Evolutionary conservation across 192 early-diverging fungal species (phyloP).

Genomic region (Anaeromyces robustus): DNA sequence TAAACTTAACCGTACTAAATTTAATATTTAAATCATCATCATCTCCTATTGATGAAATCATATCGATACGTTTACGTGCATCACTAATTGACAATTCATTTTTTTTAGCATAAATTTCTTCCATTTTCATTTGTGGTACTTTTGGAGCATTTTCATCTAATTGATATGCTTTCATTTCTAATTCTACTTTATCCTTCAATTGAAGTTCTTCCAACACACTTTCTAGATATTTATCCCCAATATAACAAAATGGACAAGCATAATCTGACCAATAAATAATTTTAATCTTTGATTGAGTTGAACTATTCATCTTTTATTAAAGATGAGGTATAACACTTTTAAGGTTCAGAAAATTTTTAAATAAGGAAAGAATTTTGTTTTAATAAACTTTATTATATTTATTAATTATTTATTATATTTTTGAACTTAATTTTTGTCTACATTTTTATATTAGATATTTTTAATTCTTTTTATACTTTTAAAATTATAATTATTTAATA

Average conservation of each 20-base stretch:
- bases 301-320: too few relatives aligned
- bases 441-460: too few relatives aligned
- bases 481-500: too few relatives aligned
- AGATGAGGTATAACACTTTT: too few relatives aligned
- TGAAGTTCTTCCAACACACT: not conserved
- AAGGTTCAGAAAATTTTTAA: too few relatives aligned
- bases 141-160: not conserved
- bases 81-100: not conserved
- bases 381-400: too few relatives aligned
- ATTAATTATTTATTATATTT: too few relatives aligned
- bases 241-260: not conserved
- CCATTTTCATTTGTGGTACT: not conserved
- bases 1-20: not conserved
- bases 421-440: too few relatives aligned
- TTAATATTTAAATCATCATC: not conserved
- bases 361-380: too few relatives aligned
- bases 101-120: not conserved
- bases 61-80: not conserved
- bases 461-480: too few relatives aligned
- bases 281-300: too few relatives aligned
- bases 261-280: not conserved
- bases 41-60: not conserved
- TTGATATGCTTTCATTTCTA: not conserved
- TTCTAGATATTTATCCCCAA: not conserved
- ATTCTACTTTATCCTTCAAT: not conserved